Base-by-base conservation (phyloP, 2,329 filamentous ascomycete genomes). In the Ophiostoma triangulosporum region DNA sequence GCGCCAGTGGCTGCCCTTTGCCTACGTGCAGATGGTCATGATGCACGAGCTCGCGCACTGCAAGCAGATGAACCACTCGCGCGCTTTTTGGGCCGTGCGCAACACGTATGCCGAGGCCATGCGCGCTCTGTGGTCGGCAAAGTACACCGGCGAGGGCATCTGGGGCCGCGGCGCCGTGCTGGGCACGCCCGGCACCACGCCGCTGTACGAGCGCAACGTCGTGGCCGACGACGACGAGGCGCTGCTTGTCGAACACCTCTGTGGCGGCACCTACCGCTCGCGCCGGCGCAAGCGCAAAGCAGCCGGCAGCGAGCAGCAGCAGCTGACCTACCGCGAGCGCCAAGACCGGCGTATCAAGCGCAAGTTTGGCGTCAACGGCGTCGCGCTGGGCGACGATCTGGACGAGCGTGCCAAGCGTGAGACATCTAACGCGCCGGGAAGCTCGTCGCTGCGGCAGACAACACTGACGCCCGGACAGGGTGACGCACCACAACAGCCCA, bases 1-100 rank as follows among this genome's bases (percentile, higher is more conserved):
- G 6, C 46, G n/a, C n/a, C 27, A 48, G 17, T 95, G 88, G 88
- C 71, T 95, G 22, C 85, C 86, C 0, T 89, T 93, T 63, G 74
- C 80, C 57, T 88, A 89, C 63, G 86, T 95, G 15, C 86, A 93
- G 67, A 91, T 93, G 86, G 87, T 94, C 59, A 94, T 95, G 88
- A 90, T 94, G 80, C 88, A 95, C 65, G 87, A 93, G 71, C 72
- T 94, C 29, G 88, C 88, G 3, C 88, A 94, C 66, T 90, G 86
- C 73, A 85, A 87, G 66, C 84, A 95, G 64, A 95, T 95, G 89
- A 94, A 95, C 65, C 88, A 95, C 64, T 84, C 81, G 1, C 76
- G 78, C 53, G 80, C 78, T 2, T 95, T 95, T 62, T 95, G 88
- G 88, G 76, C 77, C 9, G 83, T 90, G 17, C 73, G 88, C 48